Conservation (phyloP, 495 filamentous ascomycete genomes). For the Lasiosphaeria hispida region DNA sequence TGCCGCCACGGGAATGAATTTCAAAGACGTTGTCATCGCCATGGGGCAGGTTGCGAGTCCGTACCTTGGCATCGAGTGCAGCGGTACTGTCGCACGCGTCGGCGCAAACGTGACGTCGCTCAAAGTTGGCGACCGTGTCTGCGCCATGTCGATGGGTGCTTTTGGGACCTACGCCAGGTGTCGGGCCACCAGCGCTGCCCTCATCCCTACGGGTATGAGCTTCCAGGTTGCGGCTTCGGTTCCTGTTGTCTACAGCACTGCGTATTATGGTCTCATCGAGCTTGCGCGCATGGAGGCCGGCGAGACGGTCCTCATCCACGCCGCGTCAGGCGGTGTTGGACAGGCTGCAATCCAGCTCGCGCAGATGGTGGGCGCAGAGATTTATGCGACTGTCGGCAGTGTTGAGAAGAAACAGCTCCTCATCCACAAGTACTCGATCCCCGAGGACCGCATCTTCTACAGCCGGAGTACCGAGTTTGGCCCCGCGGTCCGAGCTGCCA, state of each 20-base stretch:
- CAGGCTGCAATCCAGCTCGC: constrained; percentile 54
- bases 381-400: constrained; percentile 45
- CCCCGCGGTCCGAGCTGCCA: constrained; percentile 18
- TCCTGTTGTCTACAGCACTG: constrained; percentile 36
- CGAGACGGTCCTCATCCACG: constrained; percentile 55
- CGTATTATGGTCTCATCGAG: constrained; percentile 32
- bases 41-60: constrained; percentile 40
- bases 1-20: constrained; percentile 40
- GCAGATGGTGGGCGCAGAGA: constrained; percentile 47
- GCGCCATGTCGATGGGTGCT: constrained; percentile 28
- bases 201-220: constrained; percentile 17
- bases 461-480: constrained; percentile 32
- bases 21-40: constrained; percentile 38
- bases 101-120: constrained; percentile 12
- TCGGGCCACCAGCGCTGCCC: background rate
- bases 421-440: constrained; percentile 42
- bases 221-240: constrained; percentile 37
- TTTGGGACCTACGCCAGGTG: background rate
- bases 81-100: constrained; percentile 10
- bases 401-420: constrained; percentile 47
- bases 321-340: constrained; percentile 47
- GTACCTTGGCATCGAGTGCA: constrained; percentile 34
- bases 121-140: constrained; percentile 45
- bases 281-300: constrained; percentile 35
- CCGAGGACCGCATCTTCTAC: constrained; percentile 50